Conservation (phyloP, 768 basidiomycete genomes). For the Coprinopsis sp. region DNA sequence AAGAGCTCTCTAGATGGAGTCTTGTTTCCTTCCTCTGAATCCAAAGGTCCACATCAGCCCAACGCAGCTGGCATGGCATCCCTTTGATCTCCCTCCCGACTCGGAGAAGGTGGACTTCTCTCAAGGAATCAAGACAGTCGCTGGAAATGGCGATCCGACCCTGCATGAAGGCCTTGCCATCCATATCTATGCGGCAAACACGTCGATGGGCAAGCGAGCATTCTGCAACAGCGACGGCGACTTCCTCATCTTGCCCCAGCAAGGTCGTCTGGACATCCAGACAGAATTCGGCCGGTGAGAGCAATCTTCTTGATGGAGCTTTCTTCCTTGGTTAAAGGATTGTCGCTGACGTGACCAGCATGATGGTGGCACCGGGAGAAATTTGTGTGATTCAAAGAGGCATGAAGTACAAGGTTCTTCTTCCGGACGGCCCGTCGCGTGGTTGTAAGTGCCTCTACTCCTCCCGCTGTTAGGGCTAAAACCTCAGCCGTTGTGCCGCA, state of each 20-base stretch:
- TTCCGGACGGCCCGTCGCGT: constrained; percentile 57
- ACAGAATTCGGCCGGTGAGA: constrained; percentile 64
- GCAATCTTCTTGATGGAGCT: not conserved
- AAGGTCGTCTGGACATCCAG: constrained; percentile 62
- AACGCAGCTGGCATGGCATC: constrained; percentile 64
- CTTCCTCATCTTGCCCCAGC: constrained; percentile 61
- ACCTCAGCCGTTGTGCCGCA: not conserved
- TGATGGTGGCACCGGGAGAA: constrained; percentile 64
- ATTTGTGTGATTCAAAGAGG: constrained; percentile 62
- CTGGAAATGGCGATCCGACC: constrained; percentile 59
- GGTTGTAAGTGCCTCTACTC: constrained; percentile 41
- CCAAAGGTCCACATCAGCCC: constrained; percentile 57
- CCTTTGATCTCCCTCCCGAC: constrained; percentile 48
- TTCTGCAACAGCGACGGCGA: constrained; percentile 64
- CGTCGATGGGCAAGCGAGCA: constrained; percentile 56
- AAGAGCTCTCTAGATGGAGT: constrained; percentile 44
- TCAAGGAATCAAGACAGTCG: constrained; percentile 57
- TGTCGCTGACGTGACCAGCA: constrained; percentile 23
- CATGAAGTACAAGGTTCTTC: constrained; percentile 58
- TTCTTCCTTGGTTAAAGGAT: constrained; percentile 1
- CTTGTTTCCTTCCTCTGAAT: constrained; percentile 56
- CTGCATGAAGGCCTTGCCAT: constrained; percentile 61
- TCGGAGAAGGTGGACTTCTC: constrained; percentile 47
- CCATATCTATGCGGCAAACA: constrained; percentile 57
- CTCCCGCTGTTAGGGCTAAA: not conserved